Evolutionary conservation across 495 filamentous ascomycete genomes (phyloP).

Genomic region (Aspergillus campestris): DNA sequence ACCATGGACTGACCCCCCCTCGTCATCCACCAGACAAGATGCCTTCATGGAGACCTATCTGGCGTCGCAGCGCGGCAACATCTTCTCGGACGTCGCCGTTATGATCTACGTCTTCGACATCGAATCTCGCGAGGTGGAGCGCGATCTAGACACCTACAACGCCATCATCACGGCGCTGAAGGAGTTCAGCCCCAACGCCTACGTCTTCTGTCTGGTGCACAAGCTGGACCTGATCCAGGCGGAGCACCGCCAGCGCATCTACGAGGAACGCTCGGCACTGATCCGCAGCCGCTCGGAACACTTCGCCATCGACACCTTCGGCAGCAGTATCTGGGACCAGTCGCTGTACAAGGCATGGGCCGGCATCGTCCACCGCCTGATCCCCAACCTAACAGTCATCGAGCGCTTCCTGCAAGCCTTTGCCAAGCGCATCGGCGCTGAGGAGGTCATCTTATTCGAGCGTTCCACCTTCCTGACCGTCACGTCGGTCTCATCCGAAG

Average conservation of each 20-base stretch:
- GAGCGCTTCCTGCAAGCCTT: constrained; percentile 73
- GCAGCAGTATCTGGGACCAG: constrained; percentile 97
- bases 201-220: constrained; percentile 89
- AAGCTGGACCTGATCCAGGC: constrained; percentile 97
- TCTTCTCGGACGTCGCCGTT: constrained; percentile 93
- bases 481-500: constrained; percentile 65
- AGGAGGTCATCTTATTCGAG: constrained; percentile 94
- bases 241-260: constrained; percentile 66
- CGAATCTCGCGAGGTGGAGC: constrained; percentile 84
- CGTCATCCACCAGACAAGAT: constrained; percentile 60
- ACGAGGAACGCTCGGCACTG: constrained; percentile 64
- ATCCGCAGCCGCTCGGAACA: constrained; percentile 68
- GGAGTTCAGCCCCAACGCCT: constrained; percentile 75
- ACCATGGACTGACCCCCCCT: neutral
- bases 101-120: constrained; percentile 99
- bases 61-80: constrained; percentile 83
- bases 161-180: constrained; percentile 75
- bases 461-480: constrained; percentile 93
- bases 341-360: constrained; percentile 98
- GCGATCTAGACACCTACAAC: constrained; percentile 82
- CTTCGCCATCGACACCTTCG: constrained; percentile 66
- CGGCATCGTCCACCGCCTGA: constrained; percentile 88
- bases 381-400: constrained; percentile 86
- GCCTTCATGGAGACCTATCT: constrained; percentile 98
- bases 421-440: constrained; percentile 74